These are phyloP conservation scores for Urochloa ruziziensis DNA, from an alignment of 176 grass and related monocot genomes.

Conservation along the genomic window DNA sequence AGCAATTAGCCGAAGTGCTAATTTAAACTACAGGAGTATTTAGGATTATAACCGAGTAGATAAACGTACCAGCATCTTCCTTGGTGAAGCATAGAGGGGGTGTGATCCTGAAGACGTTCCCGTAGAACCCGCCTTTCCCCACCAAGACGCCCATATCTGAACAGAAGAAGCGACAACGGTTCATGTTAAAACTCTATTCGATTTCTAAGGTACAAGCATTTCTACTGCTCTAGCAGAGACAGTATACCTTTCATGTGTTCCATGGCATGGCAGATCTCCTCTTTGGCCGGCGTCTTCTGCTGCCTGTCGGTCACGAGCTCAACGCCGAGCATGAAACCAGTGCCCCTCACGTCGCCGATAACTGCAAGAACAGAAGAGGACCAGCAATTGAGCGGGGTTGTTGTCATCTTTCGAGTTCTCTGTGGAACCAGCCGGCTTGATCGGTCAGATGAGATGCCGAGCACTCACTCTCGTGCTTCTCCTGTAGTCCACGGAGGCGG, in stretches of 20 bases:
- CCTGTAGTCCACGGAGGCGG: conserved; percentile 61
- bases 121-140: conserved; percentile 91
- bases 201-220: neutral
- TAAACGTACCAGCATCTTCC: conserved; percentile 70
- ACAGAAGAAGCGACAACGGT: neutral
- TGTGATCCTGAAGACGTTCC: conserved; percentile 97
- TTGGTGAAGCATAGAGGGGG: conserved; percentile 92
- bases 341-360: conserved; percentile 91
- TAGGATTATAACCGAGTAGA: neutral
- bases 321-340: conserved; percentile 90
- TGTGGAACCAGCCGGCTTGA: neutral
- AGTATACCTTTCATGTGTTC: conserved; percentile 86
- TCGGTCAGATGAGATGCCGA: neutral
- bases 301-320: conserved; percentile 79
- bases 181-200: neutral
- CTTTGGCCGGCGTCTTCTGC: conserved; percentile 77
- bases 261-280: conserved; percentile 81
- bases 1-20: neutral
- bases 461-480: conserved; percentile 70
- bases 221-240: too few relatives aligned
- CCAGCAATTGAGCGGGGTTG: neutral
- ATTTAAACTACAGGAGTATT: neutral
- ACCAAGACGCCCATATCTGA: conserved; percentile 94
- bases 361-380: conserved; percentile 35
- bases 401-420: too few relatives aligned